Evolutionary conservation across 2,329 filamentous ascomycete species (phyloP).

Genomic region (Hysterium pulicare): DNA sequence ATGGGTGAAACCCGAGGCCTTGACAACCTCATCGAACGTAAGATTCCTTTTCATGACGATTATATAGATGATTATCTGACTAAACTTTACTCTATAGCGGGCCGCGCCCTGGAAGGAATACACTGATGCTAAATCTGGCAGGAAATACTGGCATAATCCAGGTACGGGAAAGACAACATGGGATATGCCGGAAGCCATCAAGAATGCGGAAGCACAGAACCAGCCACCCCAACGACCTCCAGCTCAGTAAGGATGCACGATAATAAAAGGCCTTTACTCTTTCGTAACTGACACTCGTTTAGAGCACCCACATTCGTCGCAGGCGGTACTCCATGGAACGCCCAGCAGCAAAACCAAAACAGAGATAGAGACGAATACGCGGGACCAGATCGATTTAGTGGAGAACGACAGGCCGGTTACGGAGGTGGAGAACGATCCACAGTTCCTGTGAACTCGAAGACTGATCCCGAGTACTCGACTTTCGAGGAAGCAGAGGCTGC

Average conservation of each 20-base stretch:
- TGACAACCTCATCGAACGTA: constrained; percentile 82
- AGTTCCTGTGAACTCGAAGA: constrained; percentile 41
- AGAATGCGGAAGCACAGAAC: constrained; percentile 65
- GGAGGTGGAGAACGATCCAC: constrained; percentile 28
- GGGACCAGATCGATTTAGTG: constrained; percentile 43
- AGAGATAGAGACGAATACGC: constrained; percentile 21
- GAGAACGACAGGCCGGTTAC: constrained; percentile 48
- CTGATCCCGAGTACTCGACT: constrained; percentile 51
- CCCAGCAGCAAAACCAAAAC: constrained; percentile 34
- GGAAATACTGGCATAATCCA: constrained; percentile 91
- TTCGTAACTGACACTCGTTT: too few relatives aligned
- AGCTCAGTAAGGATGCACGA: constrained; percentile 46
- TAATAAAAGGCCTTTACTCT: too few relatives aligned
- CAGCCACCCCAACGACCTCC: constrained; percentile 42
- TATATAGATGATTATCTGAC: constrained; percentile 11
- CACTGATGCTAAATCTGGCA: constrained; percentile 71
- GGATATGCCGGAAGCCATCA: constrained; percentile 86
- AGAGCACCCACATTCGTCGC: constrained; percentile 57
- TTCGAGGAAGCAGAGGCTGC: constrained; percentile 88
- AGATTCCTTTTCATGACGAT: constrained; percentile 19
- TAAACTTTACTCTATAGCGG: constrained; percentile 53
- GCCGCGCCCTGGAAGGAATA: constrained; percentile 94
- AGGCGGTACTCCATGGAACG: constrained; percentile 50
- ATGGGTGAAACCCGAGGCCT: constrained; percentile 90
- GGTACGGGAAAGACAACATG: constrained; percentile 90